phyloP scores from a whole-genome alignment of 2,329 filamentous ascomycete genomes.

The Fusarium nygamai region DNA sequence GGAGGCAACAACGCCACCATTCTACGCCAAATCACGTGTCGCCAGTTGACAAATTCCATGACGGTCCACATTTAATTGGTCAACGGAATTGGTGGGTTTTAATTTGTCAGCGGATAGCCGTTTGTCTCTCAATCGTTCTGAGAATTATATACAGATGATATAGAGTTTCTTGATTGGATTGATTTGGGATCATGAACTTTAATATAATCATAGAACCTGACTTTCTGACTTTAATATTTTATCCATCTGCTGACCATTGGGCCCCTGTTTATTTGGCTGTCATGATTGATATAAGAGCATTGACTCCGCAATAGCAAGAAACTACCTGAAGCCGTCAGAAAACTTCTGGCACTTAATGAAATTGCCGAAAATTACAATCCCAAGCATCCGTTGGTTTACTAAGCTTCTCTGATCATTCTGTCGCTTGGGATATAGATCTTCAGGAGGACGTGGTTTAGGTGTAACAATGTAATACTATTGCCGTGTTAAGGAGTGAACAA shows the following conservation, averaged over 20 bases:
- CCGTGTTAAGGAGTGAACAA: neutral
- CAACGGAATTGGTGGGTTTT: neutral
- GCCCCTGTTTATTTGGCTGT: neutral
- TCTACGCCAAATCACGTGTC: conserved; percentile 54
- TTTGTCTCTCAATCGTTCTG: neutral
- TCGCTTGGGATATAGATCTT: neutral
- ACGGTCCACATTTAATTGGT: neutral
- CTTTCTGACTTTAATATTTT: neutral
- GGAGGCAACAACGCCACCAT: conserved; percentile 41
- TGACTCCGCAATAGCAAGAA: neutral
- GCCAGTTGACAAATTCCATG: neutral
- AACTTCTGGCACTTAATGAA: neutral
- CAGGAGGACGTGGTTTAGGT: neutral
- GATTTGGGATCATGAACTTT: neutral
- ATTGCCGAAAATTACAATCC: neutral
- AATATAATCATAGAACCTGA: neutral
- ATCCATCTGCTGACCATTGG: neutral
- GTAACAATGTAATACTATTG: neutral
- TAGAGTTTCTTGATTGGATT: neutral
- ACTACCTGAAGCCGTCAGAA: neutral
- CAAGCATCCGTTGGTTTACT: neutral
- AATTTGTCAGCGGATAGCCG: neutral
- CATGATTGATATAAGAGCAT: neutral
- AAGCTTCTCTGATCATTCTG: neutral
- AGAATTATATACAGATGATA: neutral